Percentiles rank a stretch among this genome's conserved stretches.
phyloP scores from a whole-genome alignment of 768 basidiomycete species.

The Fomitopsis pulvina region DNA sequence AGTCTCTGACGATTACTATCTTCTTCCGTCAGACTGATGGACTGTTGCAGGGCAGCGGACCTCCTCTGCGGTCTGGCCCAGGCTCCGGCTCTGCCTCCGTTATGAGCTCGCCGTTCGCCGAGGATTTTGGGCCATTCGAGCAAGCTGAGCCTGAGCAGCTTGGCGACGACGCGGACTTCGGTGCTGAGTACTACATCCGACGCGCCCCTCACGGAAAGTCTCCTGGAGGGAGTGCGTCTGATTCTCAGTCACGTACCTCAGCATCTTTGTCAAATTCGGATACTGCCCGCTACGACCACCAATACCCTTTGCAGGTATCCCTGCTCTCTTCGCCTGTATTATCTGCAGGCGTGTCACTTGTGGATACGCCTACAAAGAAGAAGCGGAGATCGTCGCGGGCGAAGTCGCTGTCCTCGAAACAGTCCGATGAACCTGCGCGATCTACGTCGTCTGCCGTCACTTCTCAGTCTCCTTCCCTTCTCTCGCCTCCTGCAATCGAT shows the following conservation, averaged over 20 bases:
- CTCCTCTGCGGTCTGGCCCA: conserved; percentile 6
- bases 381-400: conserved; percentile 17
- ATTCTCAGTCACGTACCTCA: conserved; percentile 58
- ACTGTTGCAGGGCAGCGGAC: conserved; percentile 19
- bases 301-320: conserved; percentile 17
- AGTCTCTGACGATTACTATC: conserved; percentile 23
- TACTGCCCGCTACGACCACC: conserved; percentile 20
- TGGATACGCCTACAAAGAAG: conserved; percentile 7
- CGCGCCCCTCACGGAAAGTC: conserved; percentile 24
- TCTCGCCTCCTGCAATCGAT: conserved; percentile 37
- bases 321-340: conserved; percentile 4
- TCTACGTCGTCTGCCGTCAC: conserved; percentile 35
- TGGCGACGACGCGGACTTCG: conserved; percentile 54
- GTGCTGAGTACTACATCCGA: conserved; percentile 46
- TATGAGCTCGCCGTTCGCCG: conserved; percentile 11
- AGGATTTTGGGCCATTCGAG: conserved; percentile 27
- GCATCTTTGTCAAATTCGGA: conserved; percentile 30
- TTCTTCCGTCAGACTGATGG: background rate
- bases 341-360: conserved; percentile 1
- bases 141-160: conserved; percentile 10
- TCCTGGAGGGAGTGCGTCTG: conserved; percentile 39
- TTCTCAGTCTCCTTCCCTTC: conserved; percentile 40
- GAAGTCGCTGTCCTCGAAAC: conserved; percentile 20
- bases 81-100: conserved; percentile 11
- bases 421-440: conserved; percentile 18